Base-by-base conservation (phyloP, 139 green algal species). In the Volvox reticuliferus region DNA sequence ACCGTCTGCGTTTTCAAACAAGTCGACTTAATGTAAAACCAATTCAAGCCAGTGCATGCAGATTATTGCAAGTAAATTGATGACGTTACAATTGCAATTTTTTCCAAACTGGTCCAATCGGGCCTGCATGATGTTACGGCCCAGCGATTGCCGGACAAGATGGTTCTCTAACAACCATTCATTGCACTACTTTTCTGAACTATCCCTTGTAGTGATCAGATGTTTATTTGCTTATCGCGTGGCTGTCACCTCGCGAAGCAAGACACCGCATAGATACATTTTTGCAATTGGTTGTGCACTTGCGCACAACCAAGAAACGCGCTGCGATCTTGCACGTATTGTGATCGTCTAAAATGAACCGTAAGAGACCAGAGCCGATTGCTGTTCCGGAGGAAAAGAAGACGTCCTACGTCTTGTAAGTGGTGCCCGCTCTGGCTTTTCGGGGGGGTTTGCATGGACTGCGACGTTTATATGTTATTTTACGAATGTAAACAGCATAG, bases 371-470 rank as follows among this genome's bases (percentile, higher is more conserved):
- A 16, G 91, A 90, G 37, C 88, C 91, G 0, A 80, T 94, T 28
- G 77, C 87, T 0, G 81, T 94, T 67, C 91, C 91, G 1, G 81
- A 91, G 63, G 91, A 92, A 76, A 79, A 79, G 44, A 92, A 92
- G 82, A 65, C 88, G 18, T 65, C 82, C 36, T 94, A 92, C 32
- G 88, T 88, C 1, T 33, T 94, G 91, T 94, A 33, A 82, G 88
- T 82, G 33, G 26, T 22, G 73, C 28, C 73, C 24, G 67, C 24
- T 32, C 67, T 35, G 18, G 24, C 26, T n/a, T 30, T 79, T 79
- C 71, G 17, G 30, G 2, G 32, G 28, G 28, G 1, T 20, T 79
- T 9, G 32, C 21, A 30, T 32, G 32, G 35, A 32, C 17, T 30
- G 28, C 26, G 35, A n/a, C 67, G 67, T 75, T 75, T 2, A 28